phyloP scores from a whole-genome alignment of 1,284 basidiomycete species.

The Cryptococcus wingfieldii region DNA sequence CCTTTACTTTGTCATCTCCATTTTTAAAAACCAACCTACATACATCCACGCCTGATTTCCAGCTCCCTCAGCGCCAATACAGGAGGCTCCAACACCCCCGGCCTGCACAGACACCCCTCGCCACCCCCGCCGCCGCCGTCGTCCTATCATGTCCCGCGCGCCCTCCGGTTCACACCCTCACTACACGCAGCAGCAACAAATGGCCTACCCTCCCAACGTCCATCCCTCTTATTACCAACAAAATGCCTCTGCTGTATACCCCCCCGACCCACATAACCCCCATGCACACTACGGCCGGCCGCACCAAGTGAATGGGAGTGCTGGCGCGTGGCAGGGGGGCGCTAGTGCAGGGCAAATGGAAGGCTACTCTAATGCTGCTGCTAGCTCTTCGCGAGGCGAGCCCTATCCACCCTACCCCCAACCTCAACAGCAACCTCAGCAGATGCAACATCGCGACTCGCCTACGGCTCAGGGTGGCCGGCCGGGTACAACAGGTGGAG shows the following conservation, averaged over 20 bases:
- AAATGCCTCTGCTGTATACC: not conserved
- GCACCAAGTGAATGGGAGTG: slow-evolving; percentile 4
- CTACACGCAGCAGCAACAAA: slow-evolving; percentile 1
- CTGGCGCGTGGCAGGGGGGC: not conserved
- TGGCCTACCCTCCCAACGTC: not conserved
- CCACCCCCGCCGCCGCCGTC: too few species aligned
- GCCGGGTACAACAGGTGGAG: slow-evolving; percentile 1
- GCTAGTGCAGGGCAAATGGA: not conserved
- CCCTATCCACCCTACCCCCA: slow-evolving; percentile 14
- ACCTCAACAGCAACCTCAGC: slow-evolving; percentile 7
- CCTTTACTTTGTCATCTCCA: not conserved
- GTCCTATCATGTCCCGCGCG: slow-evolving; percentile 12
- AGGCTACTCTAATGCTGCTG: slow-evolving; percentile 7
- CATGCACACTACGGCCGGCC: slow-evolving; percentile 5
- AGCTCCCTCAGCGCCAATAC: not conserved
- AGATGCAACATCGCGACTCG: not conserved
- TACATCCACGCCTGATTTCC: not conserved
- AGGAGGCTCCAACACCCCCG: too few species aligned
- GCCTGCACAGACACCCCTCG: not conserved
- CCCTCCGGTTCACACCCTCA: slow-evolving; percentile 9
- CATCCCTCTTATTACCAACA: slow-evolving; percentile 1
- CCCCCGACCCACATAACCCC: not conserved
- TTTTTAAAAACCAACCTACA: not conserved
- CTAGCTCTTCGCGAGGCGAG: slow-evolving; percentile 13
- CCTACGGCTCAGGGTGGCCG: slow-evolving; percentile 8